phyloP scores from a whole-genome alignment of 371 early-diverging fungal genomes.

The Mortierella sp. region DNA sequence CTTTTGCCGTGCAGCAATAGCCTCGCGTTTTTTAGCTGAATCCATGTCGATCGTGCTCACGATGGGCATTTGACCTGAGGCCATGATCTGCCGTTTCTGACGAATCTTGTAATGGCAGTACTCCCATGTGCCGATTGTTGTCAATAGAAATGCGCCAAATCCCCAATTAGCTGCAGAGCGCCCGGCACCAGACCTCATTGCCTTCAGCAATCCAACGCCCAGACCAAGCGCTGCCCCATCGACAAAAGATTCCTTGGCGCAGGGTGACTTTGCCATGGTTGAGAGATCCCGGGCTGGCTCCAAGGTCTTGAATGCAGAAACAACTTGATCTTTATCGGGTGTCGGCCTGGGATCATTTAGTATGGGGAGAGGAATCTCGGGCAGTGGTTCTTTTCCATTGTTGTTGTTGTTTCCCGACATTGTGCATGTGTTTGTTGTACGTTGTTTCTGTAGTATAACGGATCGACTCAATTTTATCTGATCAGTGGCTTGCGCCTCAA shows the following conservation, averaged over 20 bases:
- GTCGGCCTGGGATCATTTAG: constrained; percentile 52
- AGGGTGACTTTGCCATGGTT: constrained; percentile 50
- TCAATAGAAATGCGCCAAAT: constrained; percentile 46
- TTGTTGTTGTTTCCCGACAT: constrained; percentile 50
- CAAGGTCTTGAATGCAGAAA: constrained; percentile 53
- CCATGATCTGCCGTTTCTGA: constrained; percentile 51
- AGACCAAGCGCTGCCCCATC: constrained; percentile 49
- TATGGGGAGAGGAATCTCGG: constrained; percentile 41
- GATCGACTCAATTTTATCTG: neutral
- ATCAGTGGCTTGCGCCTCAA: neutral
- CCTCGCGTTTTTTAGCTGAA: constrained; percentile 41
- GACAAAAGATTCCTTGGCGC: constrained; percentile 51
- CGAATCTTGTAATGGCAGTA: constrained; percentile 53
- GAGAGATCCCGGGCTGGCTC: constrained; percentile 45
- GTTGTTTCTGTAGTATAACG: neutral
- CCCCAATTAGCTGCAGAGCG: constrained; percentile 53
- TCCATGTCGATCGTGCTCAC: constrained; percentile 54
- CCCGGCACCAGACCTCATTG: constrained; percentile 39
- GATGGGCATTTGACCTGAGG: constrained; percentile 52
- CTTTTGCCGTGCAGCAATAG: constrained; percentile 53
- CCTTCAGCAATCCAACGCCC: constrained; percentile 47
- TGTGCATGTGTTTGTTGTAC: neutral
- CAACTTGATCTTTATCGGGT: constrained; percentile 49
- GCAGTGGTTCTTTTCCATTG: constrained; percentile 34
- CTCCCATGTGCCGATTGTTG: constrained; percentile 56